Conservation (phyloP, 1,139 yeast species). For the Debaryomyces sp. region DNA sequence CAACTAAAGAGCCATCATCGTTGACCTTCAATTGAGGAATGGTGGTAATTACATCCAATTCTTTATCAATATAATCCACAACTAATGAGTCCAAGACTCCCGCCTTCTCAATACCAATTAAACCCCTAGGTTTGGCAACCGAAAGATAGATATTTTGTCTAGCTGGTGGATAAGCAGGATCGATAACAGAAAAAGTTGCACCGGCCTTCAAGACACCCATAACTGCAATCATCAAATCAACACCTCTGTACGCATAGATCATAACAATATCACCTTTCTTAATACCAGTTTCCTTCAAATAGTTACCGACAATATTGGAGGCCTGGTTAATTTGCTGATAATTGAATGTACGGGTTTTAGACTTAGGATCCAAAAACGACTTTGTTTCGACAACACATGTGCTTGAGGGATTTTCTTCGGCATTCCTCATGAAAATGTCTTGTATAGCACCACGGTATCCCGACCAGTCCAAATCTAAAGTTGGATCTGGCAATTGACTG, state of each 20-base stretch:
- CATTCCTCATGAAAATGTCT: conserved; percentile 87
- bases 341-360: conserved; percentile 71
- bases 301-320: conserved; percentile 92
- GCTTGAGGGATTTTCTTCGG: conserved; percentile 79
- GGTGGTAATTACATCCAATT: conserved; percentile 69
- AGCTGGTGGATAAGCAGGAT: conserved; percentile 98
- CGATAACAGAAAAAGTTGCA: conserved; percentile 96
- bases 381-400: conserved; percentile 92
- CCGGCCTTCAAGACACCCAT: conserved; percentile 98
- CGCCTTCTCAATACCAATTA: conserved; percentile 88
- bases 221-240: conserved; percentile 93
- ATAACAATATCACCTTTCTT: conserved; percentile 91
- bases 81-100: conserved; percentile 80
- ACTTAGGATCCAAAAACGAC: conserved; percentile 56
- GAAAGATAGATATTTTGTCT: conserved; percentile 90
- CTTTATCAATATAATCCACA: conserved; percentile 69
- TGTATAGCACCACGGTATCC: conserved; percentile 95
- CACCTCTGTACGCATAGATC: conserved; percentile 98
- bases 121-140: conserved; percentile 91
- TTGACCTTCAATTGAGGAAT: conserved; percentile 77
- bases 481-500: conserved; percentile 80
- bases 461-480: conserved; percentile 83
- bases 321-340: conserved; percentile 89
- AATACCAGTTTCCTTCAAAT: conserved; percentile 78
- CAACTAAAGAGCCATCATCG: conserved; percentile 75